Evolutionary conservation across 2,329 filamentous ascomycete genomes (phyloP), one percentile per base, ranked within the genome.

Genomic region (Colletotrichum sp.): DNA sequence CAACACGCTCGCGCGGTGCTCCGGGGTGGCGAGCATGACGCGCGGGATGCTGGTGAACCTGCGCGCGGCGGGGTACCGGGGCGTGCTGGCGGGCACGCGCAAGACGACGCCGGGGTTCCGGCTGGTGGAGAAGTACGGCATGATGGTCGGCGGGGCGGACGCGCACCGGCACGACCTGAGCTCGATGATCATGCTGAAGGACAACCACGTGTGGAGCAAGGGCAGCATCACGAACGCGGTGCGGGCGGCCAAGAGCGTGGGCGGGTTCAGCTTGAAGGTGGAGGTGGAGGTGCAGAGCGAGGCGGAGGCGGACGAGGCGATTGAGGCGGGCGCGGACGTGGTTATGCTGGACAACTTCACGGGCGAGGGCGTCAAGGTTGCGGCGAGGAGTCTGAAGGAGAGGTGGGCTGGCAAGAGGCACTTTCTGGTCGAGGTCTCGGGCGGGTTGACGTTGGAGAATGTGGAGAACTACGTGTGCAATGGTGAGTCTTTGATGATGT

Each of bases 291-390:
- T 97, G 62, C 95, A 96, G 87, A 94, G 89, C 80, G 93, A 98
- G 84, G 92, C 90, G 58, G 96, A 98, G 86, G 97, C 97, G 1
- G 93, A 98, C 83, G 95, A 97, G 85, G 97, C 97, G 1, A 96
- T 98, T 80, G 91, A 88, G 5, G 96, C 96, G 0, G 97, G 97
- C 1, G 97, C 97, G 1, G 96, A 99, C 83, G 93, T 99, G 24
- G 93, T 99, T 77, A 99, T 99, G 97, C 87, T 99, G 76, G 97
- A 99, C 83, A 99, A 99, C 84, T 99, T 98, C 82, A 93, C 92
- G 0, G 92, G 94, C 1, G 93, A 95, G 2, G 95, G 93, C 1
- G 93, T 98, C 77, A 93, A 92, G 82, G 85, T 89, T 10, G 95
- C 95, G 1, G 95, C 96, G 16, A 89, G 86, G 82, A 93, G 90